Conservation (phyloP, 441 rosid species). For the Melastoma candidum region DNA sequence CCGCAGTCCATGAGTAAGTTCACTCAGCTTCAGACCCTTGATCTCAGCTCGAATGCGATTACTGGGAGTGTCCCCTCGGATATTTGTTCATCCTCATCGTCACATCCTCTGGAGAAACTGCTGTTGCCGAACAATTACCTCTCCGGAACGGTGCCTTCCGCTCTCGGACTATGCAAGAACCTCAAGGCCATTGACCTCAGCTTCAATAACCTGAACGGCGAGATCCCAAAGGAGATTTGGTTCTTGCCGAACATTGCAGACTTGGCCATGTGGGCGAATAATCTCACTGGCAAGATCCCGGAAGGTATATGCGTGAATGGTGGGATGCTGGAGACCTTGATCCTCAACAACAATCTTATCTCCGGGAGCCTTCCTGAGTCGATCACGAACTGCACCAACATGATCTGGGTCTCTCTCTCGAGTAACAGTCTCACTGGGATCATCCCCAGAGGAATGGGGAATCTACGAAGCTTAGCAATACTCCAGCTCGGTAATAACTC, state of each 20-base stretch:
- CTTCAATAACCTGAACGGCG: constrained; percentile 12
- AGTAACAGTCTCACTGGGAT: constrained; percentile 6
- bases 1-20: constrained; percentile 2
- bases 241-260: constrained; percentile 7
- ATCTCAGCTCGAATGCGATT: constrained; percentile 7
- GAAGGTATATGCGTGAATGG: neutral
- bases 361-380: constrained; percentile 1
- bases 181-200: constrained; percentile 4
- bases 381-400: constrained; percentile 6
- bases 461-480: constrained; percentile 7
- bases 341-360: constrained; percentile 6
- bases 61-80: constrained; percentile 1
- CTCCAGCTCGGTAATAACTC: constrained; percentile 8
- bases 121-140: constrained; percentile 7
- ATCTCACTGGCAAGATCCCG: constrained; percentile 3
- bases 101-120: constrained; percentile 6
- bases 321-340: constrained; percentile 10
- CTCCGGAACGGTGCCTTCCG: constrained; percentile 6
- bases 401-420: constrained; percentile 13
- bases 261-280: constrained; percentile 8
- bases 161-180: constrained; percentile 1
- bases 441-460: constrained; percentile 8
- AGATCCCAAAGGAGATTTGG: constrained; percentile 8
- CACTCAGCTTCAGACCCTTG: neutral
- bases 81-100: neutral